A percentile compares a stretch with the other conserved stretches of the same genome.
These are phyloP conservation scores for Suhomyces vadensis DNA, from an alignment of 805 yeast genomes.

Conservation along the genomic window DNA sequence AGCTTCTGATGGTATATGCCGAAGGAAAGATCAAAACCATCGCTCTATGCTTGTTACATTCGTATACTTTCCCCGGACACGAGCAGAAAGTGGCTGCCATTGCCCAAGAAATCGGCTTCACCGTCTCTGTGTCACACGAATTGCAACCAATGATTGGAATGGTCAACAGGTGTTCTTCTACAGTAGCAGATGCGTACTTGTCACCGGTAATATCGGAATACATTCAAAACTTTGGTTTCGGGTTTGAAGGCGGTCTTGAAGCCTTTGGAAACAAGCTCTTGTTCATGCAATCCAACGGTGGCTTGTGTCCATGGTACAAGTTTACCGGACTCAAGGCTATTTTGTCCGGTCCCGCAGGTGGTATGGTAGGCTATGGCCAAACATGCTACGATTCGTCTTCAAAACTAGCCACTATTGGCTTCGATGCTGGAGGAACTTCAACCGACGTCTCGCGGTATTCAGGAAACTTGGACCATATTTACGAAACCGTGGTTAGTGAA, in stretches of 20 bases:
- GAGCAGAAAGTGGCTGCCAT: conserved; percentile 36
- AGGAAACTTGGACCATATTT: conserved; percentile 43
- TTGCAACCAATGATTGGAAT: conserved; percentile 47
- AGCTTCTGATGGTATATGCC: conserved; percentile 27
- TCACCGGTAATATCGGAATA: conserved; percentile 41
- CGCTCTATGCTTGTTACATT: conserved; percentile 42
- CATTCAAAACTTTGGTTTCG: conserved; percentile 37
- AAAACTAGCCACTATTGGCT: conserved; percentile 37
- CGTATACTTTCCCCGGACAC: conserved; percentile 43
- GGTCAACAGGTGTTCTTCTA: conserved; percentile 42
- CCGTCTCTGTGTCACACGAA: conserved; percentile 40
- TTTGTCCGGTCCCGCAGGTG: conserved; percentile 96
- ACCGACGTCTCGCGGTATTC: conserved; percentile 46
- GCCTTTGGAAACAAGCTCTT: conserved; percentile 56
- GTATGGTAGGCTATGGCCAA: conserved; percentile 88
- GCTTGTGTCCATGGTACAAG: conserved; percentile 77
- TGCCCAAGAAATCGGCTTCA: conserved; percentile 38
- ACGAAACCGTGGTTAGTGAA: conserved; percentile 46
- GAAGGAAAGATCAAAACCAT: conserved; percentile 26
- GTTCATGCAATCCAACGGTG: conserved; percentile 98
- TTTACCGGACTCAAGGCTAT: conserved; percentile 90
- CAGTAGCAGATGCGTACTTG: conserved; percentile 46
- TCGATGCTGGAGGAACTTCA: conserved; percentile 48
- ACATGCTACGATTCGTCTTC: conserved; percentile 60
- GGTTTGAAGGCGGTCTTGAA: conserved; percentile 42